phyloP scores from a whole-genome alignment of 495 filamentous ascomycete species.

The Penicillium turbatum region DNA sequence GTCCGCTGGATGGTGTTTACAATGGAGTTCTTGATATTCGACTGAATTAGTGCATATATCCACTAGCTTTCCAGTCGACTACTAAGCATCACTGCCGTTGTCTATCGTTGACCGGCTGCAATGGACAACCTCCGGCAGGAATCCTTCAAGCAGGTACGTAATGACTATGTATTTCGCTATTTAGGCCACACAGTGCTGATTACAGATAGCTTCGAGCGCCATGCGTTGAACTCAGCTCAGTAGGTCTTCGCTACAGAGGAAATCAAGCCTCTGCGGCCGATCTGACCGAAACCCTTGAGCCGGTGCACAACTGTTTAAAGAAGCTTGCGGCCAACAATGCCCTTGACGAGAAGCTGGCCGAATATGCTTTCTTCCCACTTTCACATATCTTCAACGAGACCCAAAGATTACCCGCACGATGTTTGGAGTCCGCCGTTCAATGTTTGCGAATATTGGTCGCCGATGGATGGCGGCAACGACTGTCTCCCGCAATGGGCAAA shows the following conservation, averaged over 20 bases:
- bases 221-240: conserved; percentile 75
- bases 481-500: conserved; percentile 66
- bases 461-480: conserved; percentile 67
- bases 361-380: conserved; percentile 92
- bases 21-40: background rate
- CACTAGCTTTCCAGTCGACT: background rate
- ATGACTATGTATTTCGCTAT: background rate
- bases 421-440: conserved; percentile 69
- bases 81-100: background rate
- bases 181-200: conserved; percentile 11
- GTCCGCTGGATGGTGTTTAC: background rate
- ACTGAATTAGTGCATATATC: background rate
- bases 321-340: conserved; percentile 47
- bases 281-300: conserved; percentile 49
- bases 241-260: conserved; percentile 57
- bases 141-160: conserved; percentile 38
- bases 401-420: conserved; percentile 63
- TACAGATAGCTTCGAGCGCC: conserved; percentile 59
- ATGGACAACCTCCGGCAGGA: conserved; percentile 42
- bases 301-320: conserved; percentile 50
- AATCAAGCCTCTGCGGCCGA: conserved; percentile 51
- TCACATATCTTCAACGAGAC: conserved; percentile 79
- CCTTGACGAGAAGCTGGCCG: conserved; percentile 78
- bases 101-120: background rate
- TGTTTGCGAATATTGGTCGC: conserved; percentile 68